phyloP scores from a whole-genome alignment of 768 basidiomycete genomes.

The Vishniacozyma victoriae region DNA sequence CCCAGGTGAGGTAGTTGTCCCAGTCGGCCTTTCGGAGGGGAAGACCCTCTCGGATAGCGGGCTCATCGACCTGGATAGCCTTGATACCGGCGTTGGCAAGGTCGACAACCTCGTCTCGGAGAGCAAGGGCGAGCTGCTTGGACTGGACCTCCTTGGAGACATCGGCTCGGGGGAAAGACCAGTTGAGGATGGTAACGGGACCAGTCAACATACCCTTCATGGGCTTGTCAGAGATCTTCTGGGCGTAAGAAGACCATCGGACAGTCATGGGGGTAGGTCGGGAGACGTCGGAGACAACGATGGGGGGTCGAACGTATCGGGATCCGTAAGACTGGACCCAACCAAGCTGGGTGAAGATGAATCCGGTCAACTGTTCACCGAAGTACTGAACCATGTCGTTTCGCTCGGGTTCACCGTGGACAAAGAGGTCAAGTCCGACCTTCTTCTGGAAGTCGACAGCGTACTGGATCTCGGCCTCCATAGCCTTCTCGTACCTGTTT shows the following conservation, averaged over 20 bases:
- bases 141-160: constrained; percentile 93
- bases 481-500: constrained; percentile 77
- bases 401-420: constrained; percentile 97
- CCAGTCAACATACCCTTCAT: constrained; percentile 99
- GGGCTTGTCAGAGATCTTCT: constrained; percentile 83
- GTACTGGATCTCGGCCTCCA: constrained; percentile 90
- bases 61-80: constrained; percentile 99
- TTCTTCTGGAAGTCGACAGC: constrained; percentile 97
- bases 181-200: constrained; percentile 92
- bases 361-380: constrained; percentile 87
- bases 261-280: constrained; percentile 90
- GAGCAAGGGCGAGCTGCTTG: constrained; percentile 93
- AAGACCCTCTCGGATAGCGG: constrained; percentile 97
- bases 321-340: constrained; percentile 99
- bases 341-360: constrained; percentile 93
- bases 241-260: constrained; percentile 92
- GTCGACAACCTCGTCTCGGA: constrained; percentile 96
- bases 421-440: constrained; percentile 90
- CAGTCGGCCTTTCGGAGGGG: constrained; percentile 95
- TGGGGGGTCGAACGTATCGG: constrained; percentile 98
- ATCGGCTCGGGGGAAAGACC: constrained; percentile 99
- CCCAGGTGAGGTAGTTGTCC: constrained; percentile 95
- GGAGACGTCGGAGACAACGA: constrained; percentile 96
- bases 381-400: constrained; percentile 99
- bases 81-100: constrained; percentile 93